Evolutionary conservation across 148 eudicot genomes (phyloP), one percentile per base, ranked within the genome.

Genomic region (Rhododendron griersonianum): DNA sequence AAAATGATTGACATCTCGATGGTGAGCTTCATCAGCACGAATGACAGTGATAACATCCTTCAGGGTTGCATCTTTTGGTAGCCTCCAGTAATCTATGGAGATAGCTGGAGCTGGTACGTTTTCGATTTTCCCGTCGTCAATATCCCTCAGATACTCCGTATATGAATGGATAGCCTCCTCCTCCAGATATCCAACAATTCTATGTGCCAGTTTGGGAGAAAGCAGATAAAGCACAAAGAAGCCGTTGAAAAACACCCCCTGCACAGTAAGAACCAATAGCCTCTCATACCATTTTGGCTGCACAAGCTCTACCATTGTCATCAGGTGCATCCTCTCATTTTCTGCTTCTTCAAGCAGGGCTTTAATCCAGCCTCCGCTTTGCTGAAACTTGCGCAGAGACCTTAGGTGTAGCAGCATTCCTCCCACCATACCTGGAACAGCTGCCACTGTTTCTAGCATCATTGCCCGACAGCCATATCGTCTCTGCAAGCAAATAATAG

Each of bases 1-100:
- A 89, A 93, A 96, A 87, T 96, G 98, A 86, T 96, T 96, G 83
- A 96, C 98, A 91, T 96, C 98, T 59, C 98, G 95, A 85, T 96
- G 98, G 77, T 96, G 98, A 90, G 98, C 98, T 91, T 96, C 98
- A 88, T 96, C 98, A 84, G 98, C 98, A 45, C 98, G 94, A 16
- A 96, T 93, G 33, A 94, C 98, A 89, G 91, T 93, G 30, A 96
- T 86, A 86, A 96, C 98, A 91, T 94, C 98, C 90, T 89, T 94
- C 81, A 96, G 84, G 83, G 92, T 96, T 21, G 98, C 95, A 86
- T 91, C 91, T 83, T 92, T 93, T 5, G 98, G 95, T 37, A 96
- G 92, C 73, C 96, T 93, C 98, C 98, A 96, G 81, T 96, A 94
- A 86, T 96, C 98, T 21, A 93, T 92, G 5, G 98, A 95, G 85